Evolutionary conservation across 306 rosid species (phyloP).

Genomic region (Biancaea sappan): DNA sequence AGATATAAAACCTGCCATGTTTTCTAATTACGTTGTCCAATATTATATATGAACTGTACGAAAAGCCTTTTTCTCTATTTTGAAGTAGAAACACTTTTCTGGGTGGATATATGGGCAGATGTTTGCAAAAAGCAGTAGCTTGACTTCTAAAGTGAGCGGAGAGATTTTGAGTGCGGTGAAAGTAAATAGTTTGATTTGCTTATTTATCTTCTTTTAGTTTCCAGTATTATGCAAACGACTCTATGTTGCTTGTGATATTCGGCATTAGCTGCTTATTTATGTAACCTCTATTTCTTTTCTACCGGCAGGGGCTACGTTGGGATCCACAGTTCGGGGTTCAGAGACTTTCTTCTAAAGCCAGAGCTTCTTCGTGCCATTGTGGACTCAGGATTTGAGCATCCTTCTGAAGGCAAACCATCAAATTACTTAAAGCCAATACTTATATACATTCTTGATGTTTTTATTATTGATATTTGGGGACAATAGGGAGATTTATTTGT

Average conservation of each 20-base stretch:
- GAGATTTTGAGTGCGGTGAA: background rate
- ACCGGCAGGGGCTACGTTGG: slow-evolving; percentile 89
- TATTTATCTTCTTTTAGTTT: background rate
- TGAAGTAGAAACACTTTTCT: background rate
- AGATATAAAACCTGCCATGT: background rate
- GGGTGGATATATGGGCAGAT: background rate
- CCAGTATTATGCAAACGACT: background rate
- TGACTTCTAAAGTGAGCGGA: background rate
- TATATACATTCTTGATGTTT: background rate
- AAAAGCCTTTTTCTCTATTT: background rate
- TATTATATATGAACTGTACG: background rate
- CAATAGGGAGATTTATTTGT: background rate
- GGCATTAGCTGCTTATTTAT: background rate
- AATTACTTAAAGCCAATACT: background rate
- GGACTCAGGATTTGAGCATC: slow-evolving; percentile 99
- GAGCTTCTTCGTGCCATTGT: slow-evolving; percentile 99
- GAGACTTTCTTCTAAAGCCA: slow-evolving; percentile 98
- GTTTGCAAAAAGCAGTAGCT: background rate
- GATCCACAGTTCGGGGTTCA: slow-evolving; percentile 97
- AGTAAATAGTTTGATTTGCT: background rate
- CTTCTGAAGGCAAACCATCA: slow-evolving; percentile 85
- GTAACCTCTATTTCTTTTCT: background rate
- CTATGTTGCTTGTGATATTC: background rate
- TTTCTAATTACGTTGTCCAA: background rate
- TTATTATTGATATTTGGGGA: background rate